These are phyloP conservation scores for Leccinum incarnatum DNA, from an alignment of 768 basidiomycete genomes.

Conservation along the genomic window DNA sequence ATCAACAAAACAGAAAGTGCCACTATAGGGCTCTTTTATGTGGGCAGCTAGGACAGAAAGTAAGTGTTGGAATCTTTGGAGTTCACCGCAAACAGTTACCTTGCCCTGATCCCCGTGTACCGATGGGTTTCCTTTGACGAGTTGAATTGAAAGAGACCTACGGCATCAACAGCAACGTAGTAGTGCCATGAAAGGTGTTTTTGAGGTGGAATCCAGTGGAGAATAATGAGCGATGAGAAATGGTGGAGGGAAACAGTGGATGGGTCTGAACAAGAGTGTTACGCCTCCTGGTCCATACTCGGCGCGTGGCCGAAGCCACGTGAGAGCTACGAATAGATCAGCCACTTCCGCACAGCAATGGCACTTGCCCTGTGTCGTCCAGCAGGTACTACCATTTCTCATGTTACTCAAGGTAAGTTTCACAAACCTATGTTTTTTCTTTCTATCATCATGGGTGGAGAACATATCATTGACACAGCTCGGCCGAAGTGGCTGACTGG, in stretches of 20 bases:
- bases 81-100: slow-evolving; percentile 17
- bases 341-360: slow-evolving; percentile 10
- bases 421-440: too few relatives aligned
- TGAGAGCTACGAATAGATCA: slow-evolving; percentile 25
- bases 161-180: not conserved
- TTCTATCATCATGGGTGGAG: not conserved
- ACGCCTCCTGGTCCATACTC: slow-evolving; percentile 29
- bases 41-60: not conserved
- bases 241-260: slow-evolving; percentile 28
- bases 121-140: not conserved
- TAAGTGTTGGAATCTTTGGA: slow-evolving; percentile 11
- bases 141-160: not conserved
- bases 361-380: not conserved
- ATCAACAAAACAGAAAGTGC: not conserved
- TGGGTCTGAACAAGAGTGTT: slow-evolving; percentile 33
- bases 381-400: not conserved
- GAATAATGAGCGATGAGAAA: slow-evolving; percentile 29
- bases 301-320: slow-evolving; percentile 32
- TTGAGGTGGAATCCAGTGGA: slow-evolving; percentile 12
- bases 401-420: not conserved
- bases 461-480: not conserved
- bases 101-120: slow-evolving; percentile 25
- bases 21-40: not conserved
- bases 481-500: not conserved
- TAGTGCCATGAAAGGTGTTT: not conserved